Conservation (phyloP, 805 yeast species). For the Pichia sporocuriosa region DNA sequence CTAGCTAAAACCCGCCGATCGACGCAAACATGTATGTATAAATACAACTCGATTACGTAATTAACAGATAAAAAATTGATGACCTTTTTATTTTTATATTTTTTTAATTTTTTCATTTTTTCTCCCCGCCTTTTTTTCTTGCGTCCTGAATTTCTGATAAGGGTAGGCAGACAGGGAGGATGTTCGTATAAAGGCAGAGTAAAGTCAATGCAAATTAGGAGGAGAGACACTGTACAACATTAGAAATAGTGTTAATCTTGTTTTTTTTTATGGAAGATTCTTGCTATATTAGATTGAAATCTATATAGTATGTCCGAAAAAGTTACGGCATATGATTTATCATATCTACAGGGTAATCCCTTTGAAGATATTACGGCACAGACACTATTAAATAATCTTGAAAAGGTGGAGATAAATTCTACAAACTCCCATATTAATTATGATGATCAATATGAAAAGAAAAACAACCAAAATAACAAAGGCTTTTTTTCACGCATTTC, state of each 20-base stretch:
- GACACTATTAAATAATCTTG: constrained; percentile 7
- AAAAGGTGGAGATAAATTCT: constrained; percentile 1
- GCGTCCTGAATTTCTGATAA: too few relatives aligned
- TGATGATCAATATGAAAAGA: not conserved
- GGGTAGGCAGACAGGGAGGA: too few relatives aligned
- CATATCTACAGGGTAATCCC: constrained; percentile 20
- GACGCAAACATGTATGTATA: too few relatives aligned
- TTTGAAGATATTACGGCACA: constrained; percentile 24
- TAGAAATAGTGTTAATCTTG: not conserved
- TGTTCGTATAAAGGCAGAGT: too few relatives aligned
- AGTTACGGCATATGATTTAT: constrained; percentile 18
- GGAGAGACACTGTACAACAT: too few relatives aligned
- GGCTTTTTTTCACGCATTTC: not conserved
- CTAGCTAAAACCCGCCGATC: too few relatives aligned
- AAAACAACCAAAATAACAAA: not conserved
- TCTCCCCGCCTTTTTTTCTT: too few relatives aligned
- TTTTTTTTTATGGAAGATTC: not conserved
- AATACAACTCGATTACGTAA: too few relatives aligned
- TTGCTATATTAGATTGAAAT: not conserved
- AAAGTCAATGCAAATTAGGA: too few relatives aligned
- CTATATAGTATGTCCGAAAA: constrained; percentile 12
- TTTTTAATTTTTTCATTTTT: too few relatives aligned
- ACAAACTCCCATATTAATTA: not conserved
- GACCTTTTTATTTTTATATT: too few relatives aligned
- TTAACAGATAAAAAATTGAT: too few relatives aligned